Evolutionary conservation across 306 rosid genomes (phyloP).

Genomic region (Macrotyloma uniflorum): DNA sequence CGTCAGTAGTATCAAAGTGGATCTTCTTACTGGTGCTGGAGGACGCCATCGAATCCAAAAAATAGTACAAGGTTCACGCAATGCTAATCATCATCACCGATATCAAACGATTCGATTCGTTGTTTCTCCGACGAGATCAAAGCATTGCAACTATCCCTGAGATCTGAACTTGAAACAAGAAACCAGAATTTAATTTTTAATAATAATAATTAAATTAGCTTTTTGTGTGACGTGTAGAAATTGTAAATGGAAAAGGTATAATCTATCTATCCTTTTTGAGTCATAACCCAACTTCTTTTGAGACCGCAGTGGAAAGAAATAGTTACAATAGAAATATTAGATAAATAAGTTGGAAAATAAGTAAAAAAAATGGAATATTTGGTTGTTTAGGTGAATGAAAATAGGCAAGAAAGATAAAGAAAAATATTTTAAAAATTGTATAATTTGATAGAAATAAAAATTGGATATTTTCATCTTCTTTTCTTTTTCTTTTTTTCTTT

Average conservation of each 20-base stretch:
- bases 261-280: background rate
- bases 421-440: too few species aligned
- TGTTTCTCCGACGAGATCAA: constrained; percentile 27
- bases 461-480: too few species aligned
- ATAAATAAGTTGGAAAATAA: too few species aligned
- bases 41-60: constrained; percentile 70
- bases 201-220: background rate
- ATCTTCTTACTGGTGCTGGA: constrained; percentile 60
- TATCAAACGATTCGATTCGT: constrained; percentile 9
- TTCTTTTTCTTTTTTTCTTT: too few species aligned
- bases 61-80: constrained; percentile 34
- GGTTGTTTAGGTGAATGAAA: too few species aligned
- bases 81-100: background rate
- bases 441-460: too few species aligned
- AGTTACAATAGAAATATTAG: too few species aligned
- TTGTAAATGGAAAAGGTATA: background rate
- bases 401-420: too few species aligned
- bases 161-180: constrained; percentile 24
- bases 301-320: too few species aligned
- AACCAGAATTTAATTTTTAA: background rate
- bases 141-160: background rate
- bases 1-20: constrained; percentile 47
- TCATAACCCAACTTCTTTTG: background rate
- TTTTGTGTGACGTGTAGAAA: background rate
- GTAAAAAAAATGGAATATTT: too few species aligned